Conservation (phyloP, 2,329 filamentous ascomycete species). For the Pyrenochaeta sp. region DNA sequence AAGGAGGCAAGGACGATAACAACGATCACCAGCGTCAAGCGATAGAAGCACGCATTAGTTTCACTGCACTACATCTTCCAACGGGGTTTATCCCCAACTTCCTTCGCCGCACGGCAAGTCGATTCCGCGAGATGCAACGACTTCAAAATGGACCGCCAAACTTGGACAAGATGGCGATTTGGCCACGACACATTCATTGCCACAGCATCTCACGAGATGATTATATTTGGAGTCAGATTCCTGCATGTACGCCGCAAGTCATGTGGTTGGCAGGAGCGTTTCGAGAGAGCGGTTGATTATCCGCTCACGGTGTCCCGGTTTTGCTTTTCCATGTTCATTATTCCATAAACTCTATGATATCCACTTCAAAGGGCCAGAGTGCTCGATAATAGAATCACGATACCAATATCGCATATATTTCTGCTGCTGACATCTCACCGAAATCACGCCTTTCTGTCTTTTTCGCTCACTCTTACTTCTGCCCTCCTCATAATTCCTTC, state of each 20-base stretch:
- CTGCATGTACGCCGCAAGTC: too few species aligned
- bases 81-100: not conserved
- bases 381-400: slow-evolving; percentile 2
- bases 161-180: not conserved
- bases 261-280: too few species aligned
- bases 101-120: not conserved
- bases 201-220: not conserved
- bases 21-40: slow-evolving; percentile 42
- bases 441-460: not conserved
- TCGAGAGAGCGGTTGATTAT: slow-evolving; percentile 1
- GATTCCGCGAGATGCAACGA: not conserved
- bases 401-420: too few species aligned
- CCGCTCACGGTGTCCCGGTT: slow-evolving; percentile 2
- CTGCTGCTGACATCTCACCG: too few species aligned
- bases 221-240: not conserved
- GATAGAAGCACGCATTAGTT: slow-evolving; percentile 7
- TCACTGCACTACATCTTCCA: not conserved
- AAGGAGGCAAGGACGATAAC: slow-evolving; percentile 39
- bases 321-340: slow-evolving; percentile 10
- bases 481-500: too few species aligned
- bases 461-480: not conserved
- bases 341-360: slow-evolving; percentile 22
- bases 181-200: not conserved
- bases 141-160: not conserved
- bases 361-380: slow-evolving; percentile 12